Conservation (phyloP, 2,329 filamentous ascomycete genomes). For the Aspergillus carbonarius region DNA sequence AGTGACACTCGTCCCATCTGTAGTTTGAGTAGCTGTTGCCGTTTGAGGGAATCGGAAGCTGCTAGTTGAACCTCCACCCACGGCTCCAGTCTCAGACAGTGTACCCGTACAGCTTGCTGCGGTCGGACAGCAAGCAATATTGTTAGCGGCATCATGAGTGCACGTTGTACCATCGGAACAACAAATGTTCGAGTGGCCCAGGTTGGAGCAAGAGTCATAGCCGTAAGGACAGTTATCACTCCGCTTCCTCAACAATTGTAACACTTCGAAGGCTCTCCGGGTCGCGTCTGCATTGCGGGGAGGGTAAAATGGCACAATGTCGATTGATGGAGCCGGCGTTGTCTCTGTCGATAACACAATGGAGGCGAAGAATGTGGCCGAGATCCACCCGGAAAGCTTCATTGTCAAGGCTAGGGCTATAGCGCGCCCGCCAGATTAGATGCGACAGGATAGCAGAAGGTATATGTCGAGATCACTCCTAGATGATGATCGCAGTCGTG, state of each 20-base stretch:
- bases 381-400: constrained; percentile 34
- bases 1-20: constrained; percentile 20
- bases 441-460: not conserved
- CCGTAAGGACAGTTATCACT: constrained; percentile 50
- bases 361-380: constrained; percentile 32
- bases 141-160: constrained; percentile 55
- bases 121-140: constrained; percentile 62
- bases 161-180: constrained; percentile 56
- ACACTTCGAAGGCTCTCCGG: constrained; percentile 30
- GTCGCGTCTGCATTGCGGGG: constrained; percentile 24
- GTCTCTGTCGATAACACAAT: constrained; percentile 30
- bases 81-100: constrained; percentile 38
- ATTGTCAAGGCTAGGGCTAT: constrained; percentile 28
- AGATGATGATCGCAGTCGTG: not conserved
- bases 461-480: not conserved
- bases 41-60: constrained; percentile 39
- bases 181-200: constrained; percentile 56
- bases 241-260: constrained; percentile 32
- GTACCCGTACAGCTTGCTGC: constrained; percentile 59
- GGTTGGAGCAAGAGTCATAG: constrained; percentile 53
- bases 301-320: constrained; percentile 31
- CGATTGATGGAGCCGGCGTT: constrained; percentile 21
- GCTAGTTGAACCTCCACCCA: constrained; percentile 19
- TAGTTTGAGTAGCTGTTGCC: constrained; percentile 30
- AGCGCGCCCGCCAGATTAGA: constrained; percentile 11